Base-by-base conservation (phyloP, 306 rosid genomes). In the Vigna reflexopilosa region DNA sequence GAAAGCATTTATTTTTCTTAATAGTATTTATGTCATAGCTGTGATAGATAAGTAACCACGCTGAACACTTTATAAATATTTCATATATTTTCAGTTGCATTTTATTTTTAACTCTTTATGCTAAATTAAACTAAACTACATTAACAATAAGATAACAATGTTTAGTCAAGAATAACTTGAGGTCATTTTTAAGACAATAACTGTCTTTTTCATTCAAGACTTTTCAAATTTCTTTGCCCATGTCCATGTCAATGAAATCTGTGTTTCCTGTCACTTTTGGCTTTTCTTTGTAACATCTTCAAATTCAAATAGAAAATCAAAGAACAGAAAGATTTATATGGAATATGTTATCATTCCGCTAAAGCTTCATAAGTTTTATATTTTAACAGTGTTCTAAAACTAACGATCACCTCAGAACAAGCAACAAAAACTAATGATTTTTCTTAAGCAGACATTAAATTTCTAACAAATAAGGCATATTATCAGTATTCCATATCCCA, bases 271-370 rank as follows among this genome's bases (percentile, higher is more conserved):
- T 5, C 11, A 26, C 16, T 59, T 26, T 19, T 54, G 59, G 20
- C 13, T 10, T 17, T 54, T 48, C 6, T 8, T 17, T 52, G 7
- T 9, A 56, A 4, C 34, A 20, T 24, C 7, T 12, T 55, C 16
- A 66, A 24, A 7, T 28, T 59, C 42, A n/a, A 77, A 9, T 50
- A 64, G 12, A 62, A 34, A 76, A 22, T 26, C 0, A 45, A 56
- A 73, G 63, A 24, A 13, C 36, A 26, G n/a, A 65, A 12, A 14
- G 56, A 28, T 40, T 67, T 22, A 49, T n/a, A 38, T 9, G 51
- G 72, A n/a, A 38, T 28, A 20, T 32, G 50, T 59, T n/a, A 61
- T 63, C 79, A 40, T 48, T 68, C 78, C 72, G 22, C 67, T 9
- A 69, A 38, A 70, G 36, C 45, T 74, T 61, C 36, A 22, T 13